Conservation (phyloP, 805 yeast species). For the Lipomyces sp. region DNA sequence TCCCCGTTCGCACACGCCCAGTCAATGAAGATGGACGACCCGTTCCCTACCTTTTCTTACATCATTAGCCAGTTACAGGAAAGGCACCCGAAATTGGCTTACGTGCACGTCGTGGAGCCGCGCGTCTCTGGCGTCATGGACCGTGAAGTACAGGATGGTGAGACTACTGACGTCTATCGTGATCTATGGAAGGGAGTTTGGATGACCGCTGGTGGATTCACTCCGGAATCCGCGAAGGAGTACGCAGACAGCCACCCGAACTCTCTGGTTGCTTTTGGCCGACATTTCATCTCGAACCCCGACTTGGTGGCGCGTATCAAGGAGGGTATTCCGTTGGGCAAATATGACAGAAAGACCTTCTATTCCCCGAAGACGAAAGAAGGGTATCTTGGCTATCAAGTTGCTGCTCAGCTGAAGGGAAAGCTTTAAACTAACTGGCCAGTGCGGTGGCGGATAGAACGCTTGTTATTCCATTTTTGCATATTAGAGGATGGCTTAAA, state of each 20-base stretch:
- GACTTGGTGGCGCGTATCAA: conserved; percentile 50
- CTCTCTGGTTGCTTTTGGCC: conserved; percentile 44
- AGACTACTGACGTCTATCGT: conserved; percentile 8
- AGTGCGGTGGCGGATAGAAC: too few species aligned
- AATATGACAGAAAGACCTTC: conserved; percentile 51
- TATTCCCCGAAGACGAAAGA: conserved; percentile 34
- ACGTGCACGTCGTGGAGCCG: conserved; percentile 47
- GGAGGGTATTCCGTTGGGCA: conserved; percentile 42
- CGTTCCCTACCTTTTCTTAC: conserved; percentile 44
- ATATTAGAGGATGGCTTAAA: too few species aligned
- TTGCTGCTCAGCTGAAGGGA: conserved; percentile 14
- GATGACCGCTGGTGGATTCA: conserved; percentile 29
- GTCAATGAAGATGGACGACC: conserved; percentile 34
- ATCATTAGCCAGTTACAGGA: conserved; percentile 44
- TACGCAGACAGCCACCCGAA: conserved; percentile 8
- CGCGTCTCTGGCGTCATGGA: conserved; percentile 38
- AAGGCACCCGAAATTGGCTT: conserved; percentile 43
- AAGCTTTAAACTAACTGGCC: too few species aligned
- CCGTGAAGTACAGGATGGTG: conserved; percentile 1
- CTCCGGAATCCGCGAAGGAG: conserved; percentile 16
- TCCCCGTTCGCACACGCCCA: conserved; percentile 41
- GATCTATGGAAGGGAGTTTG: conserved; percentile 18
- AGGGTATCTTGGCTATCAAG: conserved; percentile 12
- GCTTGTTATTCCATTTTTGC: too few species aligned
- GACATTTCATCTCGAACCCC: conserved; percentile 54